Evolutionary conservation across 192 early-diverging fungal genomes (phyloP), one percentile per base, ranked within the genome.

Genomic region (Rhizoclosmatium sp.): DNA sequence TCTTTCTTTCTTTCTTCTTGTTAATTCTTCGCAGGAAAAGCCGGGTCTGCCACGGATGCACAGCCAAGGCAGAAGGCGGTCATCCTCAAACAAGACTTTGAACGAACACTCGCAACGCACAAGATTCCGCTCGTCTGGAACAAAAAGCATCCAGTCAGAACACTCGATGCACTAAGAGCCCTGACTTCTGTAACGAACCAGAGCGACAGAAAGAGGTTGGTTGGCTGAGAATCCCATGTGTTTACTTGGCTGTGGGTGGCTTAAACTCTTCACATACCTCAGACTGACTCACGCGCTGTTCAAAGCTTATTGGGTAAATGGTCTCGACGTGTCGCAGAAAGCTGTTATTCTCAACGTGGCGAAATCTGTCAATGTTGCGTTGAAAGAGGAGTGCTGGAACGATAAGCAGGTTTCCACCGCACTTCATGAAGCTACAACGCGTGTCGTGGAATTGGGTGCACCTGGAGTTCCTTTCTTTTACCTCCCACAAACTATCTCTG

Each of bases 401-500:
- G 39, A 46, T n/a, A 9, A 10, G 16, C 12, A 21, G 23, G 16
- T 44, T 66, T 45, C 41, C 64, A 47, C 23, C 59, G 62, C 59
- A 10, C 65, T 81, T 4, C 19, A 4, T 3, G 65, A 65, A 16
- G 21, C 61, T 0, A 81, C 80, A n/a, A 14, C 19, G 3, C 65
- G 70, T 40, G 62, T 79, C 75, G 80, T 81, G 7, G 47, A 66
- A 3, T 46, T 65, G 10, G 80, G 80, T 44, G 71, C 59, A 4
- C 80, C 80, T 19, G 80, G 80, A 47, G 80, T 81, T 31, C 80
- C 80, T 5, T 76, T 39, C 67, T 81, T 81, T 62, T 58, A 58
- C 10, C 40, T 79, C 4, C 71, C 54, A 54, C 9, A 23, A 9
- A 77, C 71, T 10, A 47, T 58, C 12, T 31, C 16, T 10, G 49